Conservation (phyloP, 1,284 basidiomycete genomes). For the Fomes fomentarius region DNA sequence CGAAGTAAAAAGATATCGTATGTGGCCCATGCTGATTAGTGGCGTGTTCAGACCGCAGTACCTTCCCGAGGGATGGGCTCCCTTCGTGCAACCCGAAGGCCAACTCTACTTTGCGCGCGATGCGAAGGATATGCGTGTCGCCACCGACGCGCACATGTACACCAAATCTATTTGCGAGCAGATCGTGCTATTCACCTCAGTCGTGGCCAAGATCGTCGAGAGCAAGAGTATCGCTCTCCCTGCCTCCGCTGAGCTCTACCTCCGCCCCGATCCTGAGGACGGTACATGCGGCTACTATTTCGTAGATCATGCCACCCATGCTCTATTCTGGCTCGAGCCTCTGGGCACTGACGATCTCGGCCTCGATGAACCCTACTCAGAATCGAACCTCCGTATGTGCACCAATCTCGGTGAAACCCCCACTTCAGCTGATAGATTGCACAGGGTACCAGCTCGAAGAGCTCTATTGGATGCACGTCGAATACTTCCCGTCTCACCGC, state of each 20-base stretch:
- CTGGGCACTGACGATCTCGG: conserved; percentile 21
- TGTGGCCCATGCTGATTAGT: neutral
- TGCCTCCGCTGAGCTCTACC: conserved; percentile 28
- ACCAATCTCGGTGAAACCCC: neutral
- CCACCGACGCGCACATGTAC: conserved; percentile 31
- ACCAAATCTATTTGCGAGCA: conserved; percentile 9
- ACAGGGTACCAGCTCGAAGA: conserved; percentile 29
- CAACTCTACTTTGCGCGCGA: conserved; percentile 29
- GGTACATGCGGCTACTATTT: conserved; percentile 32
- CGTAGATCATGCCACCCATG: conserved; percentile 30
- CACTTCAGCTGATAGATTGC: conserved; percentile 1
- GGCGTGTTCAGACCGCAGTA: conserved; percentile 24
- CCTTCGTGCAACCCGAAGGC: conserved; percentile 33
- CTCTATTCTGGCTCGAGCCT: conserved; percentile 34
- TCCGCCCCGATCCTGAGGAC: conserved; percentile 17
- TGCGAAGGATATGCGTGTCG: conserved; percentile 16
- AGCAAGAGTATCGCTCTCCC: conserved; percentile 17
- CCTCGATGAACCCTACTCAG: conserved; percentile 23
- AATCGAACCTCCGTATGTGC: conserved; percentile 31
- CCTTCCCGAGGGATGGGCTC: conserved; percentile 27
- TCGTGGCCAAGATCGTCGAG: conserved; percentile 13
- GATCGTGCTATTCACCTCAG: conserved; percentile 16
- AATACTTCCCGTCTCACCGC: conserved; percentile 33
- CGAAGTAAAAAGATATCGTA: neutral
- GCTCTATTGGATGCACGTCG: conserved; percentile 36